phyloP scores from a whole-genome alignment of 2,329 filamentous ascomycete species.

The Neonectria sp. region DNA sequence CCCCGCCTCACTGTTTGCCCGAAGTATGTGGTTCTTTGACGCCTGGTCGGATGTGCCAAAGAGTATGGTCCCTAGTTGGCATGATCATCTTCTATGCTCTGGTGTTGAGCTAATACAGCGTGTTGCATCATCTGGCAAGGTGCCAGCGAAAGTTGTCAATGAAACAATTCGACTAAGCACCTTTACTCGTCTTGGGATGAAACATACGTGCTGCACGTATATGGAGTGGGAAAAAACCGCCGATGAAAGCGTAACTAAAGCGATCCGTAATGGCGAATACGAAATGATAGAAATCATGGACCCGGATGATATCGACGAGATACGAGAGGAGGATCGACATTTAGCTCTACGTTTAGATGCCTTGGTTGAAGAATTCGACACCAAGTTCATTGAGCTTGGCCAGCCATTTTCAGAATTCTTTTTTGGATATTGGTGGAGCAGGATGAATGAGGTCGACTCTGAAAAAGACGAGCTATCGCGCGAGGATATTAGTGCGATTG shows the following conservation, averaged over 20 bases:
- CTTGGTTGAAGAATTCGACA: slow-evolving; percentile 1
- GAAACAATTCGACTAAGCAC: neutral
- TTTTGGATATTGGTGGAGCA: neutral
- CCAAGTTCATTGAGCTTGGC: slow-evolving; percentile 3
- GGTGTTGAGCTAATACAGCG: too few relatives aligned
- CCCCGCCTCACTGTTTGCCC: neutral
- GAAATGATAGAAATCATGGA: neutral
- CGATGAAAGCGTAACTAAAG: neutral
- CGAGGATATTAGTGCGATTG: neutral
- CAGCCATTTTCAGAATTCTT: neutral
- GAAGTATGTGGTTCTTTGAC: neutral
- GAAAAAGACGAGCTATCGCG: neutral
- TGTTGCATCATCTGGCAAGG: neutral
- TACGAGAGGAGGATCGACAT: slow-evolving; percentile 1
- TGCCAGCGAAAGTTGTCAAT: neutral
- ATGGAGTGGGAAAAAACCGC: too few relatives aligned
- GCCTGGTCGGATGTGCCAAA: too few relatives aligned
- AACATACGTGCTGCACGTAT: neutral
- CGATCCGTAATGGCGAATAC: neutral
- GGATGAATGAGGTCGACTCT: slow-evolving; percentile 1
- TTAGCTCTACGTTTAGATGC: slow-evolving; percentile 1
- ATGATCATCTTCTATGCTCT: too few relatives aligned
- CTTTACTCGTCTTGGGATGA: neutral
- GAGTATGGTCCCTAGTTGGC: too few relatives aligned
- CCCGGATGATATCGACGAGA: neutral